phyloP scores from a whole-genome alignment of 2,329 filamentous ascomycete species.

The Alternaria viburni region DNA sequence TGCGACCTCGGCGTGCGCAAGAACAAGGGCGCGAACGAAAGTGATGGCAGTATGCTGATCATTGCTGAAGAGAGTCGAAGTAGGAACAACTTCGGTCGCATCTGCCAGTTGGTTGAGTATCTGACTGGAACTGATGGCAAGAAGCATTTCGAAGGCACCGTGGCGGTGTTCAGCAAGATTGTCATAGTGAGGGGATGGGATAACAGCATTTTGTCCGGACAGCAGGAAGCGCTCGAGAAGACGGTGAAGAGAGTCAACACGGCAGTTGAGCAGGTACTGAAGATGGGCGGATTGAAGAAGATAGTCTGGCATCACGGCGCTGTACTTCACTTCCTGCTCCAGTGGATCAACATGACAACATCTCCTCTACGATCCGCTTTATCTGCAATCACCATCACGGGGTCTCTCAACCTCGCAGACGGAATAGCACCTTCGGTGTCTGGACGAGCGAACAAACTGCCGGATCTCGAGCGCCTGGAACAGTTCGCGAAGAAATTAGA shows the following conservation, averaged over 20 bases:
- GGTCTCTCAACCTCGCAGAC: conserved; percentile 24
- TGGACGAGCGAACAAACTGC: conserved; percentile 29
- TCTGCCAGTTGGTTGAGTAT: conserved; percentile 38
- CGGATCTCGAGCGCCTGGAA: conserved; percentile 31
- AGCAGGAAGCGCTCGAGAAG: conserved; percentile 17
- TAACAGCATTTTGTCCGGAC: conserved; percentile 14
- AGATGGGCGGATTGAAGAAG: conserved; percentile 22
- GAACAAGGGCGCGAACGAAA: conserved; percentile 13
- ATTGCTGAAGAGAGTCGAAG: conserved; percentile 27
- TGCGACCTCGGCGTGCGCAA: conserved; percentile 29
- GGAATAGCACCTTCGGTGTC: conserved; percentile 27
- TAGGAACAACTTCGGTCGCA: conserved; percentile 29
- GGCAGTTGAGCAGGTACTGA: conserved; percentile 28
- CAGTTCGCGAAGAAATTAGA: conserved; percentile 30
- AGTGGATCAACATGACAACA: conserved; percentile 39
- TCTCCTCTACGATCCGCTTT: conserved; percentile 28
- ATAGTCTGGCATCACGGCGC: conserved; percentile 46
- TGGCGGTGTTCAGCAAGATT: conserved; percentile 33
- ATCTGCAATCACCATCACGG: conserved; percentile 32
- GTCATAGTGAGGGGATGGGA: conserved; percentile 39
- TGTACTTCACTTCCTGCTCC: conserved; percentile 32
- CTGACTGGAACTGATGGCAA: conserved; percentile 27
- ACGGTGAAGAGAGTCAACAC: conserved; percentile 34
- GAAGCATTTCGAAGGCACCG: conserved; percentile 34
- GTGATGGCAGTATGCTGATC: conserved; percentile 37